Percentiles rank a stretch among this genome's conserved stretches.
Conservation (phyloP, 192 early-diverging fungal genomes). For the Coemansia sp. region DNA sequence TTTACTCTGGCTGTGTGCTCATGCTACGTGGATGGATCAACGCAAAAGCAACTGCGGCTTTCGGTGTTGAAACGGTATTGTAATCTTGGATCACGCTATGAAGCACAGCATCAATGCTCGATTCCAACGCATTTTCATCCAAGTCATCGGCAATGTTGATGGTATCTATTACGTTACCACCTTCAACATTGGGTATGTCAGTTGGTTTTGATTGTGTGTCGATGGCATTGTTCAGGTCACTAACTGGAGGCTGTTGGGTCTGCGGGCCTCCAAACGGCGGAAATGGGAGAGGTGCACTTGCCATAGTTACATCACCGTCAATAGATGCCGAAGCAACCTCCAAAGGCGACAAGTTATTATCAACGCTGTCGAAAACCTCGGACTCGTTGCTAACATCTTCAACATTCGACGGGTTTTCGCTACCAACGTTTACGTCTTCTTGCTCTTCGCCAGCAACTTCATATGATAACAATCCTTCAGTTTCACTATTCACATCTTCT, state of each 20-base stretch:
- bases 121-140: constrained; percentile 40
- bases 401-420: background rate
- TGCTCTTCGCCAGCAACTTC: background rate
- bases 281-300: constrained; percentile 34
- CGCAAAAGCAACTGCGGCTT: constrained; percentile 53
- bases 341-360: background rate
- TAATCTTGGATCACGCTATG: constrained; percentile 52
- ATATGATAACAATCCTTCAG: background rate
- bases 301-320: constrained; percentile 30
- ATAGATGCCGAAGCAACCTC: background rate
- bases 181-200: background rate
- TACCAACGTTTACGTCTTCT: background rate
- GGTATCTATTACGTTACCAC: constrained; percentile 22
- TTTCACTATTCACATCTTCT: background rate
- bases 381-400: background rate
- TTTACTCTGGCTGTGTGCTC: background rate
- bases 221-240: constrained; percentile 4
- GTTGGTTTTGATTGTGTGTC: background rate
- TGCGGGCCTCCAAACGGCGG: constrained; percentile 41
- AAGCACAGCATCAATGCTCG: constrained; percentile 49
- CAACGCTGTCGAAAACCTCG: background rate
- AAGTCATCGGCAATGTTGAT: constrained; percentile 35
- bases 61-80: constrained; percentile 42
- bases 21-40: constrained; percentile 44
- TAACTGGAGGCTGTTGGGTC: constrained; percentile 13